These are phyloP conservation scores for Emergomyces pasteurianus DNA, from an alignment of 2,329 filamentous ascomycete species.

Conservation along the genomic window DNA sequence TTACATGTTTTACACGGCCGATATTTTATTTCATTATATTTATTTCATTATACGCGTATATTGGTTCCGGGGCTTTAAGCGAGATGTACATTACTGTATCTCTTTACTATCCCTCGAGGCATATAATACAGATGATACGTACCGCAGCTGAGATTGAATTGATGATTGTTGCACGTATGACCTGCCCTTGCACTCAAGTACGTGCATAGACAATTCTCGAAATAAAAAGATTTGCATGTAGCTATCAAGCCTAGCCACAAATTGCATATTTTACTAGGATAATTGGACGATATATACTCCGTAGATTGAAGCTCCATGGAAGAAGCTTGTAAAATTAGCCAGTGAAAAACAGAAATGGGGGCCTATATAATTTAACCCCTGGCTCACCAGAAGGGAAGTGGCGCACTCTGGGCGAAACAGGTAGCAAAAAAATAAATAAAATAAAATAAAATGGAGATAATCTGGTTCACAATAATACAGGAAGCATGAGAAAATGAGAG, in stretches of 20 bases:
- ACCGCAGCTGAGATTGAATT: not conserved
- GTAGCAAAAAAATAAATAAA: not conserved
- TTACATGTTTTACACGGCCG: not conserved
- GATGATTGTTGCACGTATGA: not conserved
- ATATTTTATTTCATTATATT: too few relatives aligned
- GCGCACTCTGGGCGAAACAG: not conserved
- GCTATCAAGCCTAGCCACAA: not conserved
- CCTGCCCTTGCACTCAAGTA: not conserved
- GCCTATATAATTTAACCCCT: not conserved
- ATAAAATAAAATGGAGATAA: too few relatives aligned
- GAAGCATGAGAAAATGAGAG: not conserved
- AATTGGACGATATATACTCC: not conserved
- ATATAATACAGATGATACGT: not conserved
- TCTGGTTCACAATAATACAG: not conserved
- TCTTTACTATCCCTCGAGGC: not conserved
- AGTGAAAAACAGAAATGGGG: not conserved
- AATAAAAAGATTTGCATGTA: not conserved
- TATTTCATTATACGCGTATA: too few relatives aligned
- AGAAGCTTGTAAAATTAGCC: not conserved
- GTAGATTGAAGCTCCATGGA: not conserved
- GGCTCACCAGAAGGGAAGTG: not conserved
- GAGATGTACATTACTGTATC: too few relatives aligned
- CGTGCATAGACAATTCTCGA: not conserved
- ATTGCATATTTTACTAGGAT: not conserved
- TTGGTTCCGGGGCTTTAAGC: too few relatives aligned